Base-by-base conservation (phyloP, 352 stramenopile species). In the Pythium monospermum region DNA sequence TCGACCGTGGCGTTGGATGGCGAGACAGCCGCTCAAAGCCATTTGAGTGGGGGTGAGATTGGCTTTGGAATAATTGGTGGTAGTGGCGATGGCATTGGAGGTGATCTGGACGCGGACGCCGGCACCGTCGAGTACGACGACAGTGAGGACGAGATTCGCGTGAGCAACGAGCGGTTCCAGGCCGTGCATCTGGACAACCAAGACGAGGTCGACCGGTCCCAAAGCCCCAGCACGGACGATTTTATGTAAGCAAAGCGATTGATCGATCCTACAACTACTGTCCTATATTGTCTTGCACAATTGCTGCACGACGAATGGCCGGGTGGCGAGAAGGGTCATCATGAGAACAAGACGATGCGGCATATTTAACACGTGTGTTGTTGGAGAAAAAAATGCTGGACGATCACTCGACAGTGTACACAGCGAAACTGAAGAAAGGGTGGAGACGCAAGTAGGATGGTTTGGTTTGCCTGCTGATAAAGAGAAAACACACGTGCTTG, bases 131-230 rank as follows among this genome's bases (percentile, higher is more conserved):
- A 92, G 57, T 94, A 94, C 54, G 83, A 94, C 42, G 83, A 94
- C 65, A 94, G 83, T 54, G 83, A 94, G 61, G 83, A 94, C 59
- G 83, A 94, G 59, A 92, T 94, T 50, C 79, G 83, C 25, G 79
- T 91, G 60, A 94, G 83, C 69, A 94, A 94, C 49, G 83, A 94
- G 64, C 83, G 83, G 16, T 94, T 94, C 66, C 83, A 87, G 58
- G 83, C 83, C 23, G 83, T 94, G 44, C 83, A 92, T 66, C 58
- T 94, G 66, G 77, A 91, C 65, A 87, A 83, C 46, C 81, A 92
- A 58, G 76, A 88, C 61, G 74, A 92, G 46, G 69, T 71, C 50
- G 64, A 68, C 19, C 54, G 59, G 18, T 40, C 48, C 8, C 40
- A 42, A 44, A 75, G 63, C 56, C 85, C 72, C 36, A 67, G 68